These are phyloP conservation scores for Gyromitra esculenta DNA, from an alignment of 2,329 filamentous ascomycete genomes.

Conservation along the genomic window DNA sequence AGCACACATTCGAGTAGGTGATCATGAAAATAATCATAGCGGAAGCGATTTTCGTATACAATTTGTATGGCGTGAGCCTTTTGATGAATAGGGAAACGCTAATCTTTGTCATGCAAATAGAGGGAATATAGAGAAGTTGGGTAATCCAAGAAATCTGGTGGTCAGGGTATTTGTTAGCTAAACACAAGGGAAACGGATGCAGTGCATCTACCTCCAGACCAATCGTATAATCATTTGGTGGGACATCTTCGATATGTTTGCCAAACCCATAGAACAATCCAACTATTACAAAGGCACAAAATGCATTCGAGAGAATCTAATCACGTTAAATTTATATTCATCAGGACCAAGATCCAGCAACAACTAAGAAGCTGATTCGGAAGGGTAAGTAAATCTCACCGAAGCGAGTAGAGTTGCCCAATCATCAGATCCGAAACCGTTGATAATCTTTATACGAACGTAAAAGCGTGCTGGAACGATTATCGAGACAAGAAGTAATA, in stretches of 20 bases:
- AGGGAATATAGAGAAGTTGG: slow-evolving; percentile 10
- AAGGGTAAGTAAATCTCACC: slow-evolving; percentile 14
- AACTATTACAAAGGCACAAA: slow-evolving; percentile 5
- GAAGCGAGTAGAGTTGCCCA: slow-evolving; percentile 27
- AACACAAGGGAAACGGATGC: not conserved
- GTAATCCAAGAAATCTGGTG: slow-evolving; percentile 16
- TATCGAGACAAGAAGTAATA: slow-evolving; percentile 9
- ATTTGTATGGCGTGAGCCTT: slow-evolving; percentile 21
- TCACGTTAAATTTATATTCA: not conserved
- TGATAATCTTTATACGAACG: slow-evolving; percentile 14
- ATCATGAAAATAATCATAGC: slow-evolving; percentile 17
- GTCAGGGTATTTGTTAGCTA: not conserved
- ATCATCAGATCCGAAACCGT: slow-evolving; percentile 30
- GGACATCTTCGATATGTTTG: slow-evolving; percentile 6
- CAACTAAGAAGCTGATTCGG: not conserved
- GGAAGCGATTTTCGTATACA: not conserved
- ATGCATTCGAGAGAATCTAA: slow-evolving; percentile 20
- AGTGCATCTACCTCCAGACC: slow-evolving; percentile 9
- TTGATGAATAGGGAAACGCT: slow-evolving; percentile 28
- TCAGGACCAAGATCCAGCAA: not conserved
- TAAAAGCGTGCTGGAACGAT: slow-evolving; percentile 29
- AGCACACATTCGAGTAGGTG: slow-evolving; percentile 3
- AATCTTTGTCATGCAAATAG: slow-evolving; percentile 32
- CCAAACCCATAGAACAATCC: slow-evolving; percentile 33
- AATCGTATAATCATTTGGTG: slow-evolving; percentile 13